phyloP scores from a whole-genome alignment of 768 basidiomycete species.

The Lactifluus pinguis region DNA sequence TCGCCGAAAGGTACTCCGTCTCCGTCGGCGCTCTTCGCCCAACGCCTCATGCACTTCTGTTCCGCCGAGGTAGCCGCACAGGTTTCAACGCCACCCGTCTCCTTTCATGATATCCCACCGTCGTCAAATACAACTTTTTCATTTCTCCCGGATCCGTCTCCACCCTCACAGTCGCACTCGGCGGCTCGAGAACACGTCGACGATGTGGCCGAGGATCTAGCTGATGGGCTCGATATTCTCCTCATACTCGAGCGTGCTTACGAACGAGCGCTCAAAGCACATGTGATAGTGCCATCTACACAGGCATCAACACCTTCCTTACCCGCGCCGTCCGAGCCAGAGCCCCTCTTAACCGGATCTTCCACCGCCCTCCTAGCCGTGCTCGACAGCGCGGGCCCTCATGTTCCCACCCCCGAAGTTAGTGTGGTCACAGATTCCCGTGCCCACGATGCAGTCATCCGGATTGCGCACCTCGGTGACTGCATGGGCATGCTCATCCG shows the following conservation, averaged over 20 bases:
- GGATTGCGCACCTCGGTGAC: constrained; percentile 80
- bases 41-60: constrained; percentile 80
- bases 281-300: constrained; percentile 32
- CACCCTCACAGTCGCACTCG: not conserved
- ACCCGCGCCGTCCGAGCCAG: constrained; percentile 7
- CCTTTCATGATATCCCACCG: constrained; percentile 7
- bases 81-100: constrained; percentile 16
- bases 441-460: constrained; percentile 47
- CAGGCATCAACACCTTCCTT: constrained; percentile 12
- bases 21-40: constrained; percentile 54
- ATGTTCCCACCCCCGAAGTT: constrained; percentile 29
- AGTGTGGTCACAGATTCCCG: constrained; percentile 30
- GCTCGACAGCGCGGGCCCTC: constrained; percentile 30
- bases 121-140: not conserved
- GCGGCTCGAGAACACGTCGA: constrained; percentile 36
- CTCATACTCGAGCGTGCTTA: constrained; percentile 64
- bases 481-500: constrained; percentile 85
- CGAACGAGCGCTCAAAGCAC: constrained; percentile 53
- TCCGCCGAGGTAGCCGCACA: constrained; percentile 45
- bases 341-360: constrained; percentile 48
- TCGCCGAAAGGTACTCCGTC: constrained; percentile 23
- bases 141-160: not conserved
- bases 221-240: constrained; percentile 61
- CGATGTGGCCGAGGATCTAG: constrained; percentile 48
- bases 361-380: constrained; percentile 63